A percentile compares a stretch with the other conserved stretches of the same genome.
phyloP scores from a whole-genome alignment of 352 stramenopile species.

The Aphanomyces stellatus region DNA sequence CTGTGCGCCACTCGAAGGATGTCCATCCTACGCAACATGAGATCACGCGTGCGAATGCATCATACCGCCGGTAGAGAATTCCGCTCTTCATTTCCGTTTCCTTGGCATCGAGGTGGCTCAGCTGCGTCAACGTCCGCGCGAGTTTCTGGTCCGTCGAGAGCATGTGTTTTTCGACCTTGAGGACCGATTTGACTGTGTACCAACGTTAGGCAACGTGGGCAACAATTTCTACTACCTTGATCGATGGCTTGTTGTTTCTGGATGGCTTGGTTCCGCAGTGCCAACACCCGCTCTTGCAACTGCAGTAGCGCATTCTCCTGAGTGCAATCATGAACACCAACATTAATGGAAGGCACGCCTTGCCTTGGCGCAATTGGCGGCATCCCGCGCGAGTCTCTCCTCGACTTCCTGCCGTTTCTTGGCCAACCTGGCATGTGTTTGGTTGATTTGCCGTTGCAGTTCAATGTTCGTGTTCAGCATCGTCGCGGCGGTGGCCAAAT shows the following conservation, averaged over 20 bases:
- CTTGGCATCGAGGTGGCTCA: conserved; percentile 12
- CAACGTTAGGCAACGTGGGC: not conserved
- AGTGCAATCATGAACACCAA: too few species aligned
- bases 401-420: conserved; percentile 7
- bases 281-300: conserved; percentile 8
- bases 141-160: conserved; percentile 6
- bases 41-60: too few species aligned
- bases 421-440: not conserved
- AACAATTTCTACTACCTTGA: conserved; percentile 8
- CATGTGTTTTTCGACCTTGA: conserved; percentile 21
- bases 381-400: not conserved
- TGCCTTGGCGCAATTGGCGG: not conserved
- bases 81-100: conserved; percentile 5
- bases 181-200: conserved; percentile 11
- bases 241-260: conserved; percentile 5
- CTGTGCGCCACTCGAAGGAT: conserved; percentile 71
- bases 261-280: conserved; percentile 12
- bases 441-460: not conserved
- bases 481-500: not conserved
- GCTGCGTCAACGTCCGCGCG: conserved; percentile 15
- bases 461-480: conserved; percentile 7
- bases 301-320: conserved; percentile 9
- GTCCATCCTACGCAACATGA: conserved; percentile 39
- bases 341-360: too few species aligned
- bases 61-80: conserved; percentile 51